A percentile compares a stretch with the other conserved stretches of the same genome.
phyloP scores from a whole-genome alignment of 225 moss, liverwort and hornwort species.

The Polytrichum commune region DNA sequence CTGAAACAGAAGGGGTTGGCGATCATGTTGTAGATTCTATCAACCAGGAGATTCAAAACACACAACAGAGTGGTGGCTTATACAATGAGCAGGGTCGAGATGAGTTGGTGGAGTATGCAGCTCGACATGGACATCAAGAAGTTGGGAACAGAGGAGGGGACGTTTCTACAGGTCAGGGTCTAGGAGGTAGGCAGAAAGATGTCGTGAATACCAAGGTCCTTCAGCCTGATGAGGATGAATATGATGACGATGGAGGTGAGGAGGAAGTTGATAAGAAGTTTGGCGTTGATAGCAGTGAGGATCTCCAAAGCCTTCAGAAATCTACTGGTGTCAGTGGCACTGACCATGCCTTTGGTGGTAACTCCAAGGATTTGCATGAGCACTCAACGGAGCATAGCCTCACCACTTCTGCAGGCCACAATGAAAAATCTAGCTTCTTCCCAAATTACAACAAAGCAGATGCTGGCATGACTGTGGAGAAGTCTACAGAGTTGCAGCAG shows the following conservation, averaged over 20 bases:
- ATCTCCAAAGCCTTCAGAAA: conserved; percentile 12
- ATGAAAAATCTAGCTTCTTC: neutral
- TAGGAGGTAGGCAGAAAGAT: conserved; percentile 14
- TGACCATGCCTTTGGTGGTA: conserved; percentile 9
- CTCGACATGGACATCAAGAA: conserved; percentile 36
- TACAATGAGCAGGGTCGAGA: conserved; percentile 52
- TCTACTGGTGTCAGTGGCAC: conserved; percentile 7
- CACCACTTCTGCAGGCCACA: conserved; percentile 15
- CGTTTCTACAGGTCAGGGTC: conserved; percentile 9
- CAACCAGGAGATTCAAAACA: conserved; percentile 28
- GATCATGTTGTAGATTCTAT: neutral
- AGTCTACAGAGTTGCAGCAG: neutral
- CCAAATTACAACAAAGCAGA: conserved; percentile 3
- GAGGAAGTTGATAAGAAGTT: conserved; percentile 25
- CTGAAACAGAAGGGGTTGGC: conserved; percentile 17
- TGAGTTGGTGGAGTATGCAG: conserved; percentile 49
- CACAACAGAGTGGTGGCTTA: conserved; percentile 41
- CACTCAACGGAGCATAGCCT: conserved; percentile 17
- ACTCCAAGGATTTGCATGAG: conserved; percentile 10
- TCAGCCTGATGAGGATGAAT: conserved; percentile 40
- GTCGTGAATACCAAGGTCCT: conserved; percentile 14
- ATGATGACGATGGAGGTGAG: conserved; percentile 63
- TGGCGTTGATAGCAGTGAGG: conserved; percentile 32
- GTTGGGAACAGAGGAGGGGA: conserved; percentile 19
- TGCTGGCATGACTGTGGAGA: conserved; percentile 13